phyloP scores from a whole-genome alignment of 805 yeast species.

The Cyberlindnera mycetangii region DNA sequence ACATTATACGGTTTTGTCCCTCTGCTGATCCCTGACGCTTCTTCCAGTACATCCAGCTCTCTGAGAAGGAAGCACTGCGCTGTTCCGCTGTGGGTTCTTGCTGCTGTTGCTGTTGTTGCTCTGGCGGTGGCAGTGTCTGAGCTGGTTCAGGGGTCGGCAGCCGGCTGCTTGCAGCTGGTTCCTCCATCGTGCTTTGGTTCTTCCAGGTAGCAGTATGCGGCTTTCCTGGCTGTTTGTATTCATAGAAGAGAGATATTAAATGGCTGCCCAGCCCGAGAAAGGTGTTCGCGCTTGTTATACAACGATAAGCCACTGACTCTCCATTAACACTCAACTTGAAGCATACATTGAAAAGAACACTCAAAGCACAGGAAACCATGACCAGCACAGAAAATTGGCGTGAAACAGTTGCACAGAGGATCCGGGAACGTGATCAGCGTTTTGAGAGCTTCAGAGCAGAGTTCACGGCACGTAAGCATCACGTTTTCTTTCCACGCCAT shows the following conservation, averaged over 20 bases:
- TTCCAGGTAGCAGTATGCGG: no score
- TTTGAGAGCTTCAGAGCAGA: slow-evolving; percentile 10
- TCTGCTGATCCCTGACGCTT: slow-evolving; percentile 24
- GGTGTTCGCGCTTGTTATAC: no score
- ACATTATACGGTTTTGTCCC: slow-evolving; percentile 12
- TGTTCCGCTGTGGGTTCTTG: neutral
- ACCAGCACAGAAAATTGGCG: slow-evolving; percentile 12
- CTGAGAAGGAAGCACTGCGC: slow-evolving; percentile 8
- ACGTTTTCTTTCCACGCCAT: neutral
- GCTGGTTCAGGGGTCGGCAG: neutral
- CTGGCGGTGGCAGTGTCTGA: neutral
- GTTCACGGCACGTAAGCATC: slow-evolving; percentile 13
- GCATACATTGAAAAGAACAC: neutral
- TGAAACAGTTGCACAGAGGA: slow-evolving; percentile 1
- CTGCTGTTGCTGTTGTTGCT: neutral
- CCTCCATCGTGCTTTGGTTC: neutral
- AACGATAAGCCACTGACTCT: no score
- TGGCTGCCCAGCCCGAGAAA: no score
- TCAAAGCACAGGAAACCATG: neutral
- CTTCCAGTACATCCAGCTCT: slow-evolving; percentile 27
- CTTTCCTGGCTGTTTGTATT: no score
- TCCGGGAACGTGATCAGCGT: slow-evolving; percentile 18
- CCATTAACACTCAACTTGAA: neutral
- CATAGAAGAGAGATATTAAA: no score
- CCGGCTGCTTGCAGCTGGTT: no score